phyloP scores from a whole-genome alignment of 306 rosid genomes.

The Castanea sativa region DNA sequence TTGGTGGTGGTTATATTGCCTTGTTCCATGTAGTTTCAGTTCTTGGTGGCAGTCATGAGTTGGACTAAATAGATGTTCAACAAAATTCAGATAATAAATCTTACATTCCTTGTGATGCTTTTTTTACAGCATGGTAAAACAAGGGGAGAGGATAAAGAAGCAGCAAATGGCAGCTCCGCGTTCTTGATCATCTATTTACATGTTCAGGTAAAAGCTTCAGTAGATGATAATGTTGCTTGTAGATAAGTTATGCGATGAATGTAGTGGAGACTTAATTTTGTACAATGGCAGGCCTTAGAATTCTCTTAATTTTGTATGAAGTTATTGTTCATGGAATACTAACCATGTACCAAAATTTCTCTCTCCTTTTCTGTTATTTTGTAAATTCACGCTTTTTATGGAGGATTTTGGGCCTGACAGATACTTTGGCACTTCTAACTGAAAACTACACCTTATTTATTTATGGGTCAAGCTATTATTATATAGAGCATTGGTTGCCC shows the following conservation, averaged over 20 bases:
- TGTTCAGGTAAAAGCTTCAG: neutral
- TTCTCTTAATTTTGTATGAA: neutral
- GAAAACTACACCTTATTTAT: neutral
- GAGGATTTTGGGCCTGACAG: neutral
- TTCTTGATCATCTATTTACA: slow-evolving; percentile 36
- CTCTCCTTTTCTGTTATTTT: neutral
- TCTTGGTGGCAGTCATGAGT: neutral
- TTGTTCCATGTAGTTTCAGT: neutral
- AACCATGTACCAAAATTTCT: neutral
- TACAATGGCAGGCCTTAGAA: neutral
- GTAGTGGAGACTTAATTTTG: neutral
- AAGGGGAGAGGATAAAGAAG: slow-evolving; percentile 69
- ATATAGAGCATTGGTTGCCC: neutral
- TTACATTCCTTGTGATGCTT: neutral
- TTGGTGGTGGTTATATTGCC: neutral
- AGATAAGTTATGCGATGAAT: neutral
- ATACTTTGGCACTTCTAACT: neutral
- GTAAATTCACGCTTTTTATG: neutral
- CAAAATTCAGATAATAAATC: slow-evolving; percentile 13
- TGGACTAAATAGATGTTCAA: neutral
- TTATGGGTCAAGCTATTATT: neutral
- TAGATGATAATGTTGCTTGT: neutral
- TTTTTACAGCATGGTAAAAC: slow-evolving; percentile 66
- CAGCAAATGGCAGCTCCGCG: slow-evolving; percentile 93
- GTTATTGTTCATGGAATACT: neutral